Percentiles rank a stretch among this genome's conserved stretches.
phyloP scores from a whole-genome alignment of 2,329 filamentous ascomycete genomes.

The Ascochyta rabiei region DNA sequence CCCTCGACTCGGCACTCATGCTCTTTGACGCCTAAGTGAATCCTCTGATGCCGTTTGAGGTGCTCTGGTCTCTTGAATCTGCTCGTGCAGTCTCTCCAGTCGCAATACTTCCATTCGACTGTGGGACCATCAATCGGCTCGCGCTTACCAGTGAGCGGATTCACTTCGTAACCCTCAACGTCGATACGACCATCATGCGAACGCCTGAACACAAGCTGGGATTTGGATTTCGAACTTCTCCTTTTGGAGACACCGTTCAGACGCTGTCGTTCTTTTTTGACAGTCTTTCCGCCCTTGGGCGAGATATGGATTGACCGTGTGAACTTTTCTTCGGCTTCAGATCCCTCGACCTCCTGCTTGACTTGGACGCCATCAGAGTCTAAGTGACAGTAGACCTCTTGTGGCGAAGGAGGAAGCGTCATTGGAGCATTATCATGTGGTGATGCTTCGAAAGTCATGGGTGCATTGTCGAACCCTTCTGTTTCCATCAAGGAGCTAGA shows the following conservation, averaged over 20 bases:
- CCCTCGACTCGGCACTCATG: slow-evolving; percentile 29
- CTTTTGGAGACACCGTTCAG: slow-evolving; percentile 13
- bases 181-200: slow-evolving; percentile 18
- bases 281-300: slow-evolving; percentile 33
- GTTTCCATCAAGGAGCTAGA: slow-evolving; percentile 13
- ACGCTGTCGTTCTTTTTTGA: slow-evolving; percentile 27
- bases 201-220: slow-evolving; percentile 11
- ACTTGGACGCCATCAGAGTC: slow-evolving; percentile 25
- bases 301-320: slow-evolving; percentile 31
- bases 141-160: slow-evolving; percentile 13
- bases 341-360: slow-evolving; percentile 30
- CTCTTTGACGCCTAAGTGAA: slow-evolving; percentile 26
- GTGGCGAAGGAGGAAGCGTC: slow-evolving; percentile 17
- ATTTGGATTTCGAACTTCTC: slow-evolving; percentile 13
- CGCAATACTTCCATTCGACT: slow-evolving; percentile 18
- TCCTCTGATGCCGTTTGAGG: slow-evolving; percentile 37
- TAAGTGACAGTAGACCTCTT: slow-evolving; percentile 30
- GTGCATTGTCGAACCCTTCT: slow-evolving; percentile 8
- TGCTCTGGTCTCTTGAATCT: slow-evolving; percentile 41
- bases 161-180: slow-evolving; percentile 11
- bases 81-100: slow-evolving; percentile 10
- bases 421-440: slow-evolving; percentile 20
- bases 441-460: slow-evolving; percentile 8
- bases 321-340: slow-evolving; percentile 19
- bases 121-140: slow-evolving; percentile 14